These are phyloP conservation scores for Ilyonectria sp. DNA, from an alignment of 2,329 filamentous ascomycete genomes.

Conservation along the genomic window DNA sequence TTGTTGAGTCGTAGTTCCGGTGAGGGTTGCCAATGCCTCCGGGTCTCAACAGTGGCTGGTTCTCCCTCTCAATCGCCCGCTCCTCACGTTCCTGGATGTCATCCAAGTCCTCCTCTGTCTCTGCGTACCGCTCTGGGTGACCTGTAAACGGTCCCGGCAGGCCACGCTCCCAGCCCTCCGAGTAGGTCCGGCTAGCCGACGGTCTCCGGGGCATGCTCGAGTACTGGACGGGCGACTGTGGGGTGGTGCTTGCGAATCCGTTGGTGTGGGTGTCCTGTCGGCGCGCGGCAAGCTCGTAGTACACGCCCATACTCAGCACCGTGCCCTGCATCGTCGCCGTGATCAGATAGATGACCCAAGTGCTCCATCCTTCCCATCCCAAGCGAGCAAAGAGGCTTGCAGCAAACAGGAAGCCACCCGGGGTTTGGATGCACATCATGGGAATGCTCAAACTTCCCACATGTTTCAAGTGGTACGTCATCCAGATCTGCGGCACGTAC, in stretches of 20 bases:
- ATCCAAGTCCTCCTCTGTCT: conserved; percentile 66
- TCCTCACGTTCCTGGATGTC: conserved; percentile 67
- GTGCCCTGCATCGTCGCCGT: conserved; percentile 89
- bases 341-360: conserved; percentile 92
- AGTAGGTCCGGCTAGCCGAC: conserved; percentile 61
- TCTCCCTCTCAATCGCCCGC: conserved; percentile 65
- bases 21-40: conserved; percentile 65
- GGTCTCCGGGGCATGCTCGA: conserved; percentile 52
- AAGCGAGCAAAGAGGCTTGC: conserved; percentile 85
- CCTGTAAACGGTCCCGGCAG: conserved; percentile 66
- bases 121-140: conserved; percentile 67
- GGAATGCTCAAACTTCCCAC: conserved; percentile 93
- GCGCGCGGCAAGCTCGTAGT: conserved; percentile 74
- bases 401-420: conserved; percentile 91
- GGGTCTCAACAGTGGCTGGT: conserved; percentile 64
- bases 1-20: conserved; percentile 56
- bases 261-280: conserved; percentile 50
- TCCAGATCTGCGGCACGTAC: conserved; percentile 96
- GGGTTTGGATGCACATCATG: conserved; percentile 99
- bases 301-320: conserved; percentile 84
- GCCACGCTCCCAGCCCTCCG: conserved; percentile 66
- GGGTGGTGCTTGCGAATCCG: conserved; percentile 43
- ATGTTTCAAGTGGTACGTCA: conserved; percentile 87
- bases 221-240: conserved; percentile 49
- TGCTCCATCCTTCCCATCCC: conserved; percentile 90